Evolutionary conservation across 208 protist species (phyloP), one percentile per base, ranked within the genome.

Genomic region (Leishmania gerbilli): DNA sequence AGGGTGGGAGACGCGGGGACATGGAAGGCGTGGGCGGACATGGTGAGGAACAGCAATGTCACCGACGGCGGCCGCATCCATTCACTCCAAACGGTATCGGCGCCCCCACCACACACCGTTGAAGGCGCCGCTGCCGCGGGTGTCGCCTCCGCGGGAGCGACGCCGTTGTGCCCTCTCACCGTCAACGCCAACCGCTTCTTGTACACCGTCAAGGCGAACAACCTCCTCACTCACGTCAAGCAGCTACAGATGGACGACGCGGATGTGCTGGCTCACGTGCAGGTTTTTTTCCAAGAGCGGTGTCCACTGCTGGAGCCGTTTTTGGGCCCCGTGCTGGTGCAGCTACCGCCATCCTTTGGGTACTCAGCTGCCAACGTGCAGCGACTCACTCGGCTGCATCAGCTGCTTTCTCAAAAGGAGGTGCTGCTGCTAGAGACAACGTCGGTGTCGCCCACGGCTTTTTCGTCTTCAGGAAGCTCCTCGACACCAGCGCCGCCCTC

Each of bases 181-280:
- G 74, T 85, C 2, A 72, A 77, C 7, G 53, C 76, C 1, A 47
- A 24, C 11, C 84, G 79, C 21, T 96, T 96, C 74, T 62, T 93
- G 19, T 95, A 87, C 81, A 90, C 91, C 34, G 83, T 96, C 60
- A 96, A 96, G 62, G 92, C 92, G 19, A 96, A 96, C 86, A 88
- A 87, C 68, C 82, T 88, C 17, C 84, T 96, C n/a, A 96, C 92
- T 11, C 92, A 96, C 79, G 86, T 76, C 45, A 90, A 89, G 79
- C 88, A 88, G 77, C 84, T 94, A 19, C 75, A 80, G n/a, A 83
- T 92, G 65, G 84, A 88, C 17, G 87, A 91, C 34, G 55, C 78
- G 42, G 84, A 90, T 31, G 84, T 90, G 56, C 80, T 86, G 71
- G 84, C 79, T 21, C 86, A 92, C 55, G 85, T 92, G 53, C 76